Evolutionary conservation across 352 stramenopile genomes (phyloP).

Genomic region (Phytophthora pluvialis): DNA sequence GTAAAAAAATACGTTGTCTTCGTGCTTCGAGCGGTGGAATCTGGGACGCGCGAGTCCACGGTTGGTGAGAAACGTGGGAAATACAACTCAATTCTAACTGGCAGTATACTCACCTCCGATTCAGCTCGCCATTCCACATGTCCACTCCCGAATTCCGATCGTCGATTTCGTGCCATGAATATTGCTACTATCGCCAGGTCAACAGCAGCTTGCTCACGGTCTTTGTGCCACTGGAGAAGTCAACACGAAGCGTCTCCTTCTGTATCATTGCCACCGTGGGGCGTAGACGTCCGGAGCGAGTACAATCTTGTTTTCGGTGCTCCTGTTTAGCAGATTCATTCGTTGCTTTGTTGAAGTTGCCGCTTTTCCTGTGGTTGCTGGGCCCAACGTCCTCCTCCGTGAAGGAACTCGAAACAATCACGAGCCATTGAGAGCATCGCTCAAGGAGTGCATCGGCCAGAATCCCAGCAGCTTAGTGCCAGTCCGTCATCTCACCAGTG

Average conservation of each 20-base stretch:
- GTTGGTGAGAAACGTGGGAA: constrained; percentile 11
- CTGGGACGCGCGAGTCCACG: constrained; percentile 8
- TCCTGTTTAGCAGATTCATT: constrained; percentile 47
- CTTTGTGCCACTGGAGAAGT: constrained; percentile 51
- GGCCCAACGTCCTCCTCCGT: constrained; percentile 47
- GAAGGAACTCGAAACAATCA: constrained; percentile 65
- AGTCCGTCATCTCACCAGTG: constrained; percentile 41
- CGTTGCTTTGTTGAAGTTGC: constrained; percentile 69
- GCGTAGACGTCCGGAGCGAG: constrained; percentile 71
- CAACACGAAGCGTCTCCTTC: constrained; percentile 43
- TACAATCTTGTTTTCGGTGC: constrained; percentile 62
- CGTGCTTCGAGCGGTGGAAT: constrained; percentile 25
- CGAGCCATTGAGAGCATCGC: constrained; percentile 67
- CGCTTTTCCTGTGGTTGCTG: constrained; percentile 65
- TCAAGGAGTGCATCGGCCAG: constrained; percentile 52
- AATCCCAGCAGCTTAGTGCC: constrained; percentile 43
- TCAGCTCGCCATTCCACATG: background rate
- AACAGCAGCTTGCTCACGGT: constrained; percentile 35
- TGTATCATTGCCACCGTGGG: constrained; percentile 40
- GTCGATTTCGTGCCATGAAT: too few relatives aligned
- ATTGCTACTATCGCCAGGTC: too few relatives aligned
- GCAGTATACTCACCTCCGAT: background rate
- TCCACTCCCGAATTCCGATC: too few relatives aligned
- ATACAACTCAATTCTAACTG: background rate
- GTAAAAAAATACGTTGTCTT: background rate